These are phyloP conservation scores for Leccinum subtestaceum DNA, from an alignment of 768 basidiomycete genomes.

Conservation along the genomic window DNA sequence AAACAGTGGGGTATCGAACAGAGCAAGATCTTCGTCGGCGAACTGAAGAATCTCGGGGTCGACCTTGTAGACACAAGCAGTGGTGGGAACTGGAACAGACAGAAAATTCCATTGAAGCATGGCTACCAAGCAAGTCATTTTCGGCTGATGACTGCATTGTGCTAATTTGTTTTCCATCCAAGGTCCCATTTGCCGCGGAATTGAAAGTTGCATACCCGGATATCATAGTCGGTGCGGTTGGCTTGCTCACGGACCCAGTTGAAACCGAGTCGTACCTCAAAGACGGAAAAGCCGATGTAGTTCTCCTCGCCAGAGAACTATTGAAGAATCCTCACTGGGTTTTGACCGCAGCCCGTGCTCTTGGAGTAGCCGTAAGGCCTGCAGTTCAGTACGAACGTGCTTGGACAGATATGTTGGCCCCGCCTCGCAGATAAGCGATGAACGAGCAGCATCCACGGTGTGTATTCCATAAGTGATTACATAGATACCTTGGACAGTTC, in stretches of 20 bases:
- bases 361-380: conserved; percentile 63
- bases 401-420: conserved; percentile 42
- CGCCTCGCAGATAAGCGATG: background rate
- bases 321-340: conserved; percentile 67
- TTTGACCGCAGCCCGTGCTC: conserved; percentile 55
- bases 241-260: conserved; percentile 62
- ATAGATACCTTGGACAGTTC: conserved; percentile 1
- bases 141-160: background rate
- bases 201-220: conserved; percentile 60
- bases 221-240: conserved; percentile 60
- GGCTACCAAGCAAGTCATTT: conserved; percentile 55
- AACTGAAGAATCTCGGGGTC: conserved; percentile 59
- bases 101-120: conserved; percentile 51
- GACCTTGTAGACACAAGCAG: conserved; percentile 75
- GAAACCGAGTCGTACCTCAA: conserved; percentile 63
- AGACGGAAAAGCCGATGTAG: conserved; percentile 64
- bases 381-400: conserved; percentile 72
- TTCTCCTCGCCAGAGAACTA: conserved; percentile 66
- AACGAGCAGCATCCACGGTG: background rate
- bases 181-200: conserved; percentile 69
- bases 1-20: conserved; percentile 79
- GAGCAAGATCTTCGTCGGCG: conserved; percentile 53
- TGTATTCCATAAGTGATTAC: background rate
- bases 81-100: conserved; percentile 62
- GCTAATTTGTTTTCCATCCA: background rate